phyloP scores from a whole-genome alignment of 768 basidiomycete genomes.

The Coprinellus aureogranulatus region DNA sequence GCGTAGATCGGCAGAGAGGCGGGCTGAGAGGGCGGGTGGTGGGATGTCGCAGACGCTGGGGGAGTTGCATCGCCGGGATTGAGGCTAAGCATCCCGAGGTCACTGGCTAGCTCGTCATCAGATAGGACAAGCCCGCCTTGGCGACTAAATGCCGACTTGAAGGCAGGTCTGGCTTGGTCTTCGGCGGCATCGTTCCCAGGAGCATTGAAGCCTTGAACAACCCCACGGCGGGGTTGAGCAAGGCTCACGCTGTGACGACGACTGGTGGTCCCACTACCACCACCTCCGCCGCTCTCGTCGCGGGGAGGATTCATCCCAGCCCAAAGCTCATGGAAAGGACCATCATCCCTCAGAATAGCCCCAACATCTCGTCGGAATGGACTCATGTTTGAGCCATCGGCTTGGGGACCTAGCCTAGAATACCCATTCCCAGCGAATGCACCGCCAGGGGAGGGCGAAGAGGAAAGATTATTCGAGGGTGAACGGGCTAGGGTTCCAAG shows the following conservation, averaged over 20 bases:
- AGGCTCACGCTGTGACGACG: slow-evolving; percentile 81
- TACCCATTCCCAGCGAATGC: slow-evolving; percentile 44
- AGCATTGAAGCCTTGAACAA: slow-evolving; percentile 67
- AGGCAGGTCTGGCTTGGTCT: slow-evolving; percentile 31
- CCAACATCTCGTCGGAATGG: slow-evolving; percentile 85
- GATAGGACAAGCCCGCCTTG: slow-evolving; percentile 61
- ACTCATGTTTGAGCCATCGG: slow-evolving; percentile 73
- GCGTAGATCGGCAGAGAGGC: slow-evolving; percentile 77
- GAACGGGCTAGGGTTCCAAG: slow-evolving; percentile 57
- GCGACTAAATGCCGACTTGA: slow-evolving; percentile 39
- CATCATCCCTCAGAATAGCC: slow-evolving; percentile 73
- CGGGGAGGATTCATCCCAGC: slow-evolving; percentile 62
- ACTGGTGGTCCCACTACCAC: slow-evolving; percentile 77
- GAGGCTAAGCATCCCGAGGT: slow-evolving; percentile 64
- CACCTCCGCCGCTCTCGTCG: slow-evolving; percentile 56
- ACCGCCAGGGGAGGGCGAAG: slow-evolving; percentile 46
- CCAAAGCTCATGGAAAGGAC: slow-evolving; percentile 74
- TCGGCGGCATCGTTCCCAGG: slow-evolving; percentile 44
- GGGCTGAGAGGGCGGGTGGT: slow-evolving; percentile 62
- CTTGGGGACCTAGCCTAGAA: slow-evolving; percentile 39
- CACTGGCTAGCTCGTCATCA: slow-evolving; percentile 78
- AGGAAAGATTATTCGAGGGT: slow-evolving; percentile 48
- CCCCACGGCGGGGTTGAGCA: slow-evolving; percentile 69
- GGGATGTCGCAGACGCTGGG: slow-evolving; percentile 40
- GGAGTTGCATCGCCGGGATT: slow-evolving; percentile 40